Conservation (phyloP, 805 yeast species). For the Candida nemodendra region DNA sequence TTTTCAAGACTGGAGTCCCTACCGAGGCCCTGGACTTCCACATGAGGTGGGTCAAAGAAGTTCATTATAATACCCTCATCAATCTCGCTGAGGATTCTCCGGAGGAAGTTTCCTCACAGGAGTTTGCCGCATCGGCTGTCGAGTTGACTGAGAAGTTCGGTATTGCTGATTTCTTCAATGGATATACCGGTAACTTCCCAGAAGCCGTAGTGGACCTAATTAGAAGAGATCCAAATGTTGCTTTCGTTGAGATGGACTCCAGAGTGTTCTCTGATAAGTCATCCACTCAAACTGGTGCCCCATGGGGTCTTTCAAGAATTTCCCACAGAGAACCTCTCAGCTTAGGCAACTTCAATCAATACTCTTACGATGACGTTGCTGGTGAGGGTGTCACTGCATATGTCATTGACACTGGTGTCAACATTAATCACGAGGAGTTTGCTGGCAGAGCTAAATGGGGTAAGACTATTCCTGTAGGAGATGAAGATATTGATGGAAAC, state of each 20-base stretch:
- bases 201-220: conserved; percentile 72
- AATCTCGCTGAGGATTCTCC: conserved; percentile 22
- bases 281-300: conserved; percentile 76
- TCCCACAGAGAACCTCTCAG: conserved; percentile 75
- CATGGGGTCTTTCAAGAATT: conserved; percentile 93
- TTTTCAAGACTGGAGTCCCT: conserved; percentile 66
- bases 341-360: conserved; percentile 69
- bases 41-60: conserved; percentile 58
- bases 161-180: conserved; percentile 57
- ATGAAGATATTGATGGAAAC: conserved; percentile 72
- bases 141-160: conserved; percentile 62
- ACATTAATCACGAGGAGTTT: conserved; percentile 72
- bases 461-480: conserved; percentile 71
- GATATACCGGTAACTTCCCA: conserved; percentile 85
- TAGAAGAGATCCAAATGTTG: conserved; percentile 52
- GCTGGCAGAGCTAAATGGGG: conserved; percentile 88
- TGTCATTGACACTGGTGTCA: conserved; percentile 87
- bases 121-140: conserved; percentile 32
- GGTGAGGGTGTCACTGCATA: conserved; percentile 86
- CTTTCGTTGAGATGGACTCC: conserved; percentile 70
- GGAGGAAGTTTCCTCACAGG: conserved; percentile 24
- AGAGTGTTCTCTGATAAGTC: conserved; percentile 62
- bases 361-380: conserved; percentile 66
- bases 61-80: conserved; percentile 43
- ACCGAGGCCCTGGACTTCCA: conserved; percentile 61